Evolutionary conservation across 2,329 filamentous ascomycete genomes (phyloP).

Genomic region (Acephala macrosclerotiorum): DNA sequence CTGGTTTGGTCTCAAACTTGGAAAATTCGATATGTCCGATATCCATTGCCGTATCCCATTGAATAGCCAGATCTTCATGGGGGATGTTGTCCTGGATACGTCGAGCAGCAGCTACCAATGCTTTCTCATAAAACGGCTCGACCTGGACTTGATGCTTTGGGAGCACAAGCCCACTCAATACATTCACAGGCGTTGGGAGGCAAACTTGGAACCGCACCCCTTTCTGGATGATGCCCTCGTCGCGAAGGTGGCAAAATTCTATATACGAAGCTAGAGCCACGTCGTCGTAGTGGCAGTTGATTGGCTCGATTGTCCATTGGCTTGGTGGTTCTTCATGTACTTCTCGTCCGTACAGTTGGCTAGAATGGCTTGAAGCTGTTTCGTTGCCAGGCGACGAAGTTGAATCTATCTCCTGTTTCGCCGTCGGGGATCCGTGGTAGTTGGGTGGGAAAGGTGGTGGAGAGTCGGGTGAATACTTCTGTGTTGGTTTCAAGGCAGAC

Average conservation of each 20-base stretch:
- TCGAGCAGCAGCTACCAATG: conserved; percentile 36
- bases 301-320: conserved; percentile 4
- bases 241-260: conserved; percentile 36
- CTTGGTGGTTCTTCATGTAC: not conserved
- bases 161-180: conserved; percentile 28
- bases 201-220: conserved; percentile 45
- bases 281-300: conserved; percentile 40
- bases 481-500: conserved; percentile 45
- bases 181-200: conserved; percentile 42
- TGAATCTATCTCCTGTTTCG: conserved; percentile 47
- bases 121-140: conserved; percentile 42
- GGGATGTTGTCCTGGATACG: conserved; percentile 43
- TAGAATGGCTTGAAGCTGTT: conserved; percentile 39
- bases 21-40: conserved; percentile 32
- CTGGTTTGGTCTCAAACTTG: conserved; percentile 37
- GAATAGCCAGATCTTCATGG: conserved; percentile 42
- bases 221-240: conserved; percentile 35
- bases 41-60: conserved; percentile 41
- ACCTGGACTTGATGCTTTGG: conserved; percentile 37
- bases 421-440: conserved; percentile 51
- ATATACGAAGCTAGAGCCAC: conserved; percentile 42
- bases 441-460: conserved; percentile 43
- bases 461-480: conserved; percentile 44
- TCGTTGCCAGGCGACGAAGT: conserved; percentile 46
- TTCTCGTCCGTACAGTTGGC: not conserved